A percentile compares a stretch with the other conserved stretches of the same genome.
Evolutionary conservation across 2,329 filamentous ascomycete genomes (phyloP).

Genomic region (Huntiella savannae): DNA sequence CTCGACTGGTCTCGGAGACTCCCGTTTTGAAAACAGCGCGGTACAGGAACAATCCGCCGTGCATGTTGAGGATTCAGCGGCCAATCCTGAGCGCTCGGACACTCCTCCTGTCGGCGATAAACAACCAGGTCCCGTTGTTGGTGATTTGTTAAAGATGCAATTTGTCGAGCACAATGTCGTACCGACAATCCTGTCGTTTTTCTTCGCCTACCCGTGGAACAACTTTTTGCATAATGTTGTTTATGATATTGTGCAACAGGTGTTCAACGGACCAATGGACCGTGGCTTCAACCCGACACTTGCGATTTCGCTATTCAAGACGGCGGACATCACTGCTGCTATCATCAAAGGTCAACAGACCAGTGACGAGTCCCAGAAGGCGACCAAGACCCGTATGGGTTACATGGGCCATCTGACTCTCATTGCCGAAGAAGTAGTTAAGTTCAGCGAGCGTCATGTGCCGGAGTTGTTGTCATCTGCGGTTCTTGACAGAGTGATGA

Average conservation of each 20-base stretch:
- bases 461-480: conserved; percentile 68
- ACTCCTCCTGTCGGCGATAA: not conserved
- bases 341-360: conserved; percentile 80
- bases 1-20: conserved; percentile 9
- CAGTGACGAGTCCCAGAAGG: conserved; percentile 68
- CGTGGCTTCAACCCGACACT: conserved; percentile 79
- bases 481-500: conserved; percentile 76
- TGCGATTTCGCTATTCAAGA: conserved; percentile 83
- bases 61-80: conserved; percentile 2
- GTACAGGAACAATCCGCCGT: conserved; percentile 1
- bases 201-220: conserved; percentile 98
- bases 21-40: conserved; percentile 1
- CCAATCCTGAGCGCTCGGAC: not conserved
- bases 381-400: conserved; percentile 76
- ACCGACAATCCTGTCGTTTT: conserved; percentile 93
- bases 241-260: conserved; percentile 96
- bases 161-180: conserved; percentile 92
- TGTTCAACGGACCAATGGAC: conserved; percentile 97
- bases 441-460: conserved; percentile 88
- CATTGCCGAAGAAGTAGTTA: conserved; percentile 95
- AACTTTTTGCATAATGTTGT: conserved; percentile 99
- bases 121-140: conserved; percentile 45
- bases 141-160: conserved; percentile 85
- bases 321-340: conserved; percentile 70
- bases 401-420: conserved; percentile 98